These are phyloP conservation scores for Beta lomatogona DNA, from an alignment of 179 eudicot genomes.

Conservation along the genomic window DNA sequence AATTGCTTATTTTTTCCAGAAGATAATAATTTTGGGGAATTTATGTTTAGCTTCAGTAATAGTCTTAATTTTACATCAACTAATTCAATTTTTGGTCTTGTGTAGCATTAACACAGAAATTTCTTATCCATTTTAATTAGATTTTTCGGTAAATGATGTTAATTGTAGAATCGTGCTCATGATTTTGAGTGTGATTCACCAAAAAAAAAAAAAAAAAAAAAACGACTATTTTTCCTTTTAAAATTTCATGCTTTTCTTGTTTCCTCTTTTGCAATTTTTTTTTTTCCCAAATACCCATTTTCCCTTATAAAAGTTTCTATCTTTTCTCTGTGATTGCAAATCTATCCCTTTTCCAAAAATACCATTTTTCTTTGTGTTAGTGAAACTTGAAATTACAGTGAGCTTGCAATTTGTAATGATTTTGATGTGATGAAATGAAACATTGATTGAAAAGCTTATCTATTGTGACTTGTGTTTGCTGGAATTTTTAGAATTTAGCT, in stretches of 20 bases:
- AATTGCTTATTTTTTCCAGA: neutral
- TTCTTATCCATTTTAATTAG: neutral
- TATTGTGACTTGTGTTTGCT: constrained; percentile 19
- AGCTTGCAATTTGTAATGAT: neutral
- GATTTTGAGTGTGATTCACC: neutral
- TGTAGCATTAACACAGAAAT: neutral
- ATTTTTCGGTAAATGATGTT: neutral
- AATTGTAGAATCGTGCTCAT: neutral
- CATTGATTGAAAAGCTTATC: neutral
- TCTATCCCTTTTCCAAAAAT: neutral
- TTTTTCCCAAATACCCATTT: neutral
- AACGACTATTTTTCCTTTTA: neutral
- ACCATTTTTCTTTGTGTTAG: neutral
- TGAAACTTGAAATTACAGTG: neutral
- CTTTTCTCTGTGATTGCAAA: neutral
- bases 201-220: neutral
- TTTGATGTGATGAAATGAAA: neutral
- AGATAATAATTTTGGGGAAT: neutral
- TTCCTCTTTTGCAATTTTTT: neutral
- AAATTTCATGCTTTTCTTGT: neutral
- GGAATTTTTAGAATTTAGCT: constrained; percentile 12
- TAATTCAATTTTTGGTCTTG: neutral
- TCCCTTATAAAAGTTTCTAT: too few species aligned
- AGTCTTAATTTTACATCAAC: neutral
- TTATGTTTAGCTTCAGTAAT: too few species aligned